These are phyloP conservation scores for Fusarium tricinctum DNA, from an alignment of 2,329 filamentous ascomycete genomes.

Conservation along the genomic window DNA sequence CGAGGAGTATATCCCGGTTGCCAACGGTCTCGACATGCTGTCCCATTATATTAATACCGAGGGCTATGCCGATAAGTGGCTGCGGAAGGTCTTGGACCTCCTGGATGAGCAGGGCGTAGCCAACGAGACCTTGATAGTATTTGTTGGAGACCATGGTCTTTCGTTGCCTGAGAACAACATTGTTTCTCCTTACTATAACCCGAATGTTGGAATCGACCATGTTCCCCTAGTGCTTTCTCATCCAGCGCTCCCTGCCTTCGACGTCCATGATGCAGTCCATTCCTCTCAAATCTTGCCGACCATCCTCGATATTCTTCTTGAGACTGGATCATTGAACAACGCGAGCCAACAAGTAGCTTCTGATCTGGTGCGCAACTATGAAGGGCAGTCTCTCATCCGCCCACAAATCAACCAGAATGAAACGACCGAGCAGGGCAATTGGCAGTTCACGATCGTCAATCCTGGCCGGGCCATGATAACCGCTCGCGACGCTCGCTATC, in stretches of 20 bases:
- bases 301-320: constrained; percentile 52
- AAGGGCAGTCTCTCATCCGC: constrained; percentile 53
- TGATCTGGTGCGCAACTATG: constrained; percentile 50
- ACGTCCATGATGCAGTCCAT: constrained; percentile 51
- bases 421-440: constrained; percentile 46
- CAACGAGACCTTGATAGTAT: constrained; percentile 53
- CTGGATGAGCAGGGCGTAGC: constrained; percentile 53
- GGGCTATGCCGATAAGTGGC: constrained; percentile 52
- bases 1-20: constrained; percentile 48
- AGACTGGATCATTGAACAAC: constrained; percentile 50
- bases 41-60: constrained; percentile 53
- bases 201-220: constrained; percentile 49
- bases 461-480: constrained; percentile 53
- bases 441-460: constrained; percentile 54
- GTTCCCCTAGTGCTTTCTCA: constrained; percentile 53
- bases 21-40: constrained; percentile 48
- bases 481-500: constrained; percentile 52
- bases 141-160: constrained; percentile 54
- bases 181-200: constrained; percentile 53
- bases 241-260: constrained; percentile 49
- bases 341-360: constrained; percentile 38
- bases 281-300: constrained; percentile 52
- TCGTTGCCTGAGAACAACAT: constrained; percentile 52
- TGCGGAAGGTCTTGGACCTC: constrained; percentile 49
- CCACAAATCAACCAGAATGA: constrained; percentile 26